phyloP scores from a whole-genome alignment of 129 eudicot species.

The Deinandra increscens region DNA sequence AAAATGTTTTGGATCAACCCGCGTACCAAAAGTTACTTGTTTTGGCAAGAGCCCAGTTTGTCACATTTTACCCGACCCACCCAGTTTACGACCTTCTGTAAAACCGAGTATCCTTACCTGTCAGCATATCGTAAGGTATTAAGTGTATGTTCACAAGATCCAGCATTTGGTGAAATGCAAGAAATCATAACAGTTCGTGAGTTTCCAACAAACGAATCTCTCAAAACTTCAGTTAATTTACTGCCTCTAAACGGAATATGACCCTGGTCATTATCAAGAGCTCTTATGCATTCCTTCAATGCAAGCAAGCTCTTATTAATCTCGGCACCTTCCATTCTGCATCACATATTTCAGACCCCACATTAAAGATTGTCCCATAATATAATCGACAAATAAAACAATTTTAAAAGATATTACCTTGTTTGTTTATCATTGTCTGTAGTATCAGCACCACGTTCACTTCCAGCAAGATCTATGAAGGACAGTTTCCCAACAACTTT shows the following conservation, averaged over 20 bases:
- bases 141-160: slow-evolving; percentile 97
- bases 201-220: slow-evolving; percentile 97
- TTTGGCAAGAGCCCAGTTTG: background rate
- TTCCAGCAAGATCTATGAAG: slow-evolving; percentile 97
- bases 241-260: slow-evolving; percentile 99
- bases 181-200: slow-evolving; percentile 96
- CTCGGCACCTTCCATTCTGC: slow-evolving; percentile 99
- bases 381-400: background rate
- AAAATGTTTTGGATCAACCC: background rate
- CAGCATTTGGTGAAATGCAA: slow-evolving; percentile 92
- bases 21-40: background rate
- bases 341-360: slow-evolving; percentile 20
- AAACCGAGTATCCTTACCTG: slow-evolving; percentile 42
- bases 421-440: slow-evolving; percentile 98
- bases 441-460: slow-evolving; percentile 99
- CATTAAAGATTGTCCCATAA: background rate
- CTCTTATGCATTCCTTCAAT: slow-evolving; percentile 93
- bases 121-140: slow-evolving; percentile 96
- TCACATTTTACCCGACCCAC: slow-evolving; percentile 6
- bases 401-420: slow-evolving; percentile 38
- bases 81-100: background rate
- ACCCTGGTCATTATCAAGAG: slow-evolving; percentile 95
- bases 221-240: slow-evolving; percentile 91
- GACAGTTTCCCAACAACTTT: slow-evolving; percentile 93
- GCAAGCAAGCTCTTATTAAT: slow-evolving; percentile 98